Conservation (phyloP, 305 asterid species). For the Rubia balearica region DNA sequence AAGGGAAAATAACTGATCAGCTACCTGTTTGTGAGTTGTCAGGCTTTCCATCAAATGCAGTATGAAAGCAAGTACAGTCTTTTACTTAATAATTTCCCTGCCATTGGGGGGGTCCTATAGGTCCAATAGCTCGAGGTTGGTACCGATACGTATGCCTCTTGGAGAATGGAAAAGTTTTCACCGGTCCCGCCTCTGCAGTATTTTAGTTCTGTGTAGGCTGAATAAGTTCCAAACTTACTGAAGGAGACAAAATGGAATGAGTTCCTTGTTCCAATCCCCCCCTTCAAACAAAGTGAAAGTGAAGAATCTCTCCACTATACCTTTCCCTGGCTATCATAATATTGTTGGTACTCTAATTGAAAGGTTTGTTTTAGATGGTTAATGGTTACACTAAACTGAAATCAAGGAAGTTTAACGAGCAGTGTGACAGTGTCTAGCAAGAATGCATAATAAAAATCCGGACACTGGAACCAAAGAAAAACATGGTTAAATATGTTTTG, state of each 20-base stretch:
- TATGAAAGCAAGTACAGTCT: slow-evolving; percentile 52
- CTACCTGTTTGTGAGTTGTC: slow-evolving; percentile 29
- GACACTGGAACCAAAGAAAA: background rate
- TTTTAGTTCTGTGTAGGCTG: slow-evolving; percentile 36
- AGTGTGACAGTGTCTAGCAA: background rate
- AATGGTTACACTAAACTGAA: background rate
- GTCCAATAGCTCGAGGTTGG: slow-evolving; percentile 32
- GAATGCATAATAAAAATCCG: background rate
- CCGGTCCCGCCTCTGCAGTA: slow-evolving; percentile 32
- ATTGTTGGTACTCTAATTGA: slow-evolving; percentile 11
- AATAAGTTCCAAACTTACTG: slow-evolving; percentile 61
- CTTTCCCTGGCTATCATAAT: slow-evolving; percentile 17
- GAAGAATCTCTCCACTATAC: slow-evolving; percentile 39
- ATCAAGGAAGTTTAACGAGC: slow-evolving; percentile 2
- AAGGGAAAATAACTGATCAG: slow-evolving; percentile 23
- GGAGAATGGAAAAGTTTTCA: slow-evolving; percentile 32
- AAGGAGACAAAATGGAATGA: slow-evolving; percentile 60
- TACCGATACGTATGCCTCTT: slow-evolving; percentile 36
- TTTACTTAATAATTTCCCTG: slow-evolving; percentile 26
- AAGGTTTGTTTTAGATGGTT: background rate
- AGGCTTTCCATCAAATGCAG: slow-evolving; percentile 34
- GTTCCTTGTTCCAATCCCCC: slow-evolving; percentile 54
- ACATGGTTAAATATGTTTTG: background rate
- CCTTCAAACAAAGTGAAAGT: slow-evolving; percentile 55
- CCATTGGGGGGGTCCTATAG: slow-evolving; percentile 19